Evolutionary conservation across 2,329 filamentous ascomycete genomes (phyloP).

Genomic region (Fusarium chaquense): DNA sequence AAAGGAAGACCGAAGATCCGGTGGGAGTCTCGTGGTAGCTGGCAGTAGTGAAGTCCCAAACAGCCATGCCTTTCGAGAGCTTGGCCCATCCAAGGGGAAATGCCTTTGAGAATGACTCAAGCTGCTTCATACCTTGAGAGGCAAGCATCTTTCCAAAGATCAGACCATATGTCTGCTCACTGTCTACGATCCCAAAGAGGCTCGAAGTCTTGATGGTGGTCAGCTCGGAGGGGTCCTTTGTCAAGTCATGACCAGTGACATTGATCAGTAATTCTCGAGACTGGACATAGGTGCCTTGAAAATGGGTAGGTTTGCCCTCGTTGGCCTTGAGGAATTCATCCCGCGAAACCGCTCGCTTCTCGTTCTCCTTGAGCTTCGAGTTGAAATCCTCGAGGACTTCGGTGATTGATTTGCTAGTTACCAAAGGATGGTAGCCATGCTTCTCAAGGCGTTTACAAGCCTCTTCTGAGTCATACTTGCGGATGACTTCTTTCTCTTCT

Average conservation of each 20-base stretch:
- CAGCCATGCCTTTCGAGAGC: conserved; percentile 42
- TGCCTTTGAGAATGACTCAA: conserved; percentile 37
- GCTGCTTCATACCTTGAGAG: conserved; percentile 40
- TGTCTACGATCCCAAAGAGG: conserved; percentile 14
- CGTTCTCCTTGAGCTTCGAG: neutral
- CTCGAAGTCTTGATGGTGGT: neutral
- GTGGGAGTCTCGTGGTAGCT: conserved; percentile 31
- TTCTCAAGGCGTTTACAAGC: neutral
- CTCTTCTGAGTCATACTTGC: neutral
- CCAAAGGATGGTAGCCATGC: neutral
- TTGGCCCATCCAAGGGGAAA: conserved; percentile 33
- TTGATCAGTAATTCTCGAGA: neutral
- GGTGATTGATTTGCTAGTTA: neutral
- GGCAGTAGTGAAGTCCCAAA: conserved; percentile 46
- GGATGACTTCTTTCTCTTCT: neutral
- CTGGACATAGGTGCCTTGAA: neutral
- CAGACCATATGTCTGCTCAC: conserved; percentile 20
- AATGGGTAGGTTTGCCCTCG: neutral
- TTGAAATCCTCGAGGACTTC: neutral
- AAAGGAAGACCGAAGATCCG: conserved; percentile 44
- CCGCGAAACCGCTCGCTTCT: neutral
- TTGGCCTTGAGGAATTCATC: neutral
- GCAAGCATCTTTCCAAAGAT: conserved; percentile 32
- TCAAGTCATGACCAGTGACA: neutral
- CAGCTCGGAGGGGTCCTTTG: neutral